phyloP scores from a whole-genome alignment of 495 filamentous ascomycete species.

The Penicillium daleae region DNA sequence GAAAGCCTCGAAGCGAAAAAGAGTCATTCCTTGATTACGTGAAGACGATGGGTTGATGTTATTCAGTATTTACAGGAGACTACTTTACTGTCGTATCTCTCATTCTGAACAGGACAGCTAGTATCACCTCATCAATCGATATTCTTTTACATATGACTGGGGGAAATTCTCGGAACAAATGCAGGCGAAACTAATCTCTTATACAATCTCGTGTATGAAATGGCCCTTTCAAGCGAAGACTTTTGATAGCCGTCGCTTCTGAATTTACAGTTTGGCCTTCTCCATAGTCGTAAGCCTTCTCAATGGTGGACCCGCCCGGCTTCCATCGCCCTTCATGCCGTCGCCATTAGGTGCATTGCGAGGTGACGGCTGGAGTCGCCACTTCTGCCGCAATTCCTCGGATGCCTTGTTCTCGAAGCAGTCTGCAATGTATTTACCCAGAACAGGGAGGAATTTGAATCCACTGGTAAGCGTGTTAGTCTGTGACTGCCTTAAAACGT shows the following conservation, averaged over 20 bases:
- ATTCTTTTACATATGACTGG: neutral
- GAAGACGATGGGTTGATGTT: neutral
- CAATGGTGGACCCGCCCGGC: conserved; percentile 36
- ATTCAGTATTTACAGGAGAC: too few species aligned
- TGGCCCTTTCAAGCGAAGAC: neutral
- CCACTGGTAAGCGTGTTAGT: conserved; percentile 39
- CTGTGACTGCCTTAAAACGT: neutral
- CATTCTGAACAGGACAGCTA: neutral
- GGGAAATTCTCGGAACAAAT: neutral
- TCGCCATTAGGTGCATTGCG: conserved; percentile 13
- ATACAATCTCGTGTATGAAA: neutral
- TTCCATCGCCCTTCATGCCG: conserved; percentile 38
- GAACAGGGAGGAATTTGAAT: conserved; percentile 80
- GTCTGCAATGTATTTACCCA: conserved; percentile 72
- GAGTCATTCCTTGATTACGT: neutral
- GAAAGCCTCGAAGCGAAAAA: neutral
- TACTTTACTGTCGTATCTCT: neutral
- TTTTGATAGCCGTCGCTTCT: too few species aligned
- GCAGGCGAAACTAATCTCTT: neutral
- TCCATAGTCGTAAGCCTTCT: conserved; percentile 29
- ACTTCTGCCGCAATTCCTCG: conserved; percentile 58
- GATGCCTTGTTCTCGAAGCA: conserved; percentile 55
- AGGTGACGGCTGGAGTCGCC: conserved; percentile 47
- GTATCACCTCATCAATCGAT: neutral
- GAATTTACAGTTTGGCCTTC: conserved; percentile 31